Percentiles rank a stretch among this genome's conserved stretches.
Evolutionary conservation across 2,329 filamentous ascomycete species (phyloP).

Genomic region (Teratosphaeria epicoccoides): DNA sequence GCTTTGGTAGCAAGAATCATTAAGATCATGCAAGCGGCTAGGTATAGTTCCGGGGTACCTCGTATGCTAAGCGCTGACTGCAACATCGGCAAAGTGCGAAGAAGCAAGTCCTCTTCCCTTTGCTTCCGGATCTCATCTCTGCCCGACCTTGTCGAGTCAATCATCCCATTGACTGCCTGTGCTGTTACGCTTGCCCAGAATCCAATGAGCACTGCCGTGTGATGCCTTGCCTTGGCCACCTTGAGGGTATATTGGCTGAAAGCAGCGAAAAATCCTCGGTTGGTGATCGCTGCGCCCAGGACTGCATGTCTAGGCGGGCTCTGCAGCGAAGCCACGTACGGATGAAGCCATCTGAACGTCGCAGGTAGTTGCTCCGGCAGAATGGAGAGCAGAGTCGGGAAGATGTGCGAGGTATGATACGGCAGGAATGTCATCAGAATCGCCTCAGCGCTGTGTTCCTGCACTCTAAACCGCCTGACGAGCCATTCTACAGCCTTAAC

Average conservation of each 20-base stretch:
- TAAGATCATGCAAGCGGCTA: conserved; percentile 85
- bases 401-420: conserved; percentile 78
- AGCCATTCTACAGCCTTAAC: conserved; percentile 94
- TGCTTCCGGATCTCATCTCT: conserved; percentile 65
- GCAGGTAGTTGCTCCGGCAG: conserved; percentile 63
- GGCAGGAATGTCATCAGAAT: conserved; percentile 81
- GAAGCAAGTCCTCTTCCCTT: conserved; percentile 66
- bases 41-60: conserved; percentile 65
- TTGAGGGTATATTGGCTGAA: conserved; percentile 72
- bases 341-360: conserved; percentile 72
- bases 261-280: conserved; percentile 61
- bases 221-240: conserved; percentile 58
- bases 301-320: conserved; percentile 70
- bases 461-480: conserved; percentile 80
- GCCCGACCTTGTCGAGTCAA: conserved; percentile 68
- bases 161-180: conserved; percentile 71
- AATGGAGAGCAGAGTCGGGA: conserved; percentile 77
- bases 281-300: conserved; percentile 72
- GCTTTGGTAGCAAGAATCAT: conserved; percentile 78
- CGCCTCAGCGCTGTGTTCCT: conserved; percentile 75
- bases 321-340: conserved; percentile 70
- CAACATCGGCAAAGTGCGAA: conserved; percentile 58
- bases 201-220: conserved; percentile 66
- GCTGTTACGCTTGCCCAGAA: conserved; percentile 89
- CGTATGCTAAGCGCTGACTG: conserved; percentile 68